Evolutionary conservation across 805 yeast genomes (phyloP).

Genomic region (Kuraishia piskuri): DNA sequence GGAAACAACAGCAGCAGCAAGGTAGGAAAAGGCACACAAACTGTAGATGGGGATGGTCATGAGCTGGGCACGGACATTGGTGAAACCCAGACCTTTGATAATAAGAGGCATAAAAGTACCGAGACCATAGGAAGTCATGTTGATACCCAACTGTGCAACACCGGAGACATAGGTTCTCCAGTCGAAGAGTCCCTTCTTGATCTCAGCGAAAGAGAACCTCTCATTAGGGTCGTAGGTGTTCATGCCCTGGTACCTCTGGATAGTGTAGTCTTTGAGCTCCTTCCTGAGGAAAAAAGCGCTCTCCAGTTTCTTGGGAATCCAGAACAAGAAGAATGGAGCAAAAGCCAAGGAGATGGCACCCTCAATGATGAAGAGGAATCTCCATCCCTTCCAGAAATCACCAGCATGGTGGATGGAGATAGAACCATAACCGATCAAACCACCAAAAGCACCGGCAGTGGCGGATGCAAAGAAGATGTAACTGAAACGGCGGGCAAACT

Average conservation of each 20-base stretch:
- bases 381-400: constrained; percentile 39
- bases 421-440: constrained; percentile 40
- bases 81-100: constrained; percentile 44
- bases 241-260: neutral
- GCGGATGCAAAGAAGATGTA: constrained; percentile 27
- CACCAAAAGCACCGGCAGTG: constrained; percentile 29
- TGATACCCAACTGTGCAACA: neutral
- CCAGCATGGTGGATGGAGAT: constrained; percentile 44
- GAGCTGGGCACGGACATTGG: constrained; percentile 39
- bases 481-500: constrained; percentile 27
- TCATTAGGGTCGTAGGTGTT: neutral
- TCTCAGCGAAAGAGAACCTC: neutral
- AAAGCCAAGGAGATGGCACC: constrained; percentile 32
- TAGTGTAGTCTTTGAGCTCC: constrained; percentile 3
- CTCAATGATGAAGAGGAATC: constrained; percentile 48
- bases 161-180: neutral
- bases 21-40: neutral
- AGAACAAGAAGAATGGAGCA: constrained; percentile 28
- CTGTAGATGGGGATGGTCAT: constrained; percentile 52
- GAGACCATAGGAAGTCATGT: neutral
- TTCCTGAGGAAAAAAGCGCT: constrained; percentile 12
- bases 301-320: constrained; percentile 23
- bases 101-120: constrained; percentile 56
- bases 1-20: constrained; percentile 12
- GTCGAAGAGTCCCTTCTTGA: neutral